Evolutionary conservation across 257 asterid species (phyloP).

Genomic region (Hygrophila difformis): DNA sequence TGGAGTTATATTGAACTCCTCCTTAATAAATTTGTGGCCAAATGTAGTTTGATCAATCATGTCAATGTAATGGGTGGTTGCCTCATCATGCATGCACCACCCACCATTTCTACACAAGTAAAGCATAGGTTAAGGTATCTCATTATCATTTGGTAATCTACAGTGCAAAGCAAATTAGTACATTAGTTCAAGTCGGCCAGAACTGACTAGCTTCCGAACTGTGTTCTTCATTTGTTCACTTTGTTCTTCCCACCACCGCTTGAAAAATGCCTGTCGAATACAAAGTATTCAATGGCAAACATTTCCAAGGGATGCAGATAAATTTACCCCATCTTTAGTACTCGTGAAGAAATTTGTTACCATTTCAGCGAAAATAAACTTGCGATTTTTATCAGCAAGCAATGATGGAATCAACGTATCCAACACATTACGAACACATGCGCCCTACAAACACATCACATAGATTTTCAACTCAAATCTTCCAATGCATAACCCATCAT

Average conservation of each 20-base stretch:
- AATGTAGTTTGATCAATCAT: constrained; percentile 98
- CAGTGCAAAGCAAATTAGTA: constrained; percentile 17
- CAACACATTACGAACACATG: constrained; percentile 89
- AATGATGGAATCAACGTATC: constrained; percentile 82
- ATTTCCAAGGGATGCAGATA: not conserved
- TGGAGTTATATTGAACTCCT: constrained; percentile 27
- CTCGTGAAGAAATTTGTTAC: constrained; percentile 15
- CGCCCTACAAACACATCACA: constrained; percentile 44
- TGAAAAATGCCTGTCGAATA: constrained; percentile 72
- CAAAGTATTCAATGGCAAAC: constrained; percentile 3
- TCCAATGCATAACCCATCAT: no score
- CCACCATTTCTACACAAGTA: constrained; percentile 77
- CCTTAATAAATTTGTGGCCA: constrained; percentile 74
- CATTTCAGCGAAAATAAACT: constrained; percentile 81
- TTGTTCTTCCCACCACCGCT: constrained; percentile 97
- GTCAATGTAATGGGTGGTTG: constrained; percentile 21
- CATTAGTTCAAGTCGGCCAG: constrained; percentile 97
- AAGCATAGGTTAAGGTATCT: no score
- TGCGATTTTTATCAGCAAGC: constrained; percentile 75
- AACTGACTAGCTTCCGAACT: constrained; percentile 51
- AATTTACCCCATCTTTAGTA: not conserved
- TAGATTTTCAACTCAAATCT: no score
- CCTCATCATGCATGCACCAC: constrained; percentile 98
- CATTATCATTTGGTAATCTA: not conserved
- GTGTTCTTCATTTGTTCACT: constrained; percentile 49